Evolutionary conservation across 257 asterid species (phyloP), one percentile per base, ranked within the genome.

Genomic region (Plectranthus barbatus): DNA sequence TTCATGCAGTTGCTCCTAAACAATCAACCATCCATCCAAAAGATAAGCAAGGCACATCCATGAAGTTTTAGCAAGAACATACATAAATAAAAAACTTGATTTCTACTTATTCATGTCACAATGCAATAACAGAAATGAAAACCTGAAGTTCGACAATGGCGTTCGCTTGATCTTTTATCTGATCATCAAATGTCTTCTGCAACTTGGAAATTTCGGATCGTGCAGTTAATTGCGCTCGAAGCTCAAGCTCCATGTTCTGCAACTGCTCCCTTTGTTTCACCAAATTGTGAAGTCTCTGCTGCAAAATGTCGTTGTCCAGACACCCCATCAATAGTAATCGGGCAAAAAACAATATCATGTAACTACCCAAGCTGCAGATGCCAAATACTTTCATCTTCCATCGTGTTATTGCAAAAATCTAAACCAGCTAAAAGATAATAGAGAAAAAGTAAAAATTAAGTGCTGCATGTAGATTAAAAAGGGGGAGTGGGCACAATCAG

Each of bases 1-100:
- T 54, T 84, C 95, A 66, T 50, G 92, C 79, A 86, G 55, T 88
- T 86, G 92, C 69, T 86, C 96, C 95, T 88, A 72, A 45, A 82
- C 36, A 52, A 44, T 12, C 14, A 64, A 71, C 11, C 20, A 64
- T 29, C 48, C 37, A 20, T 74, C 64, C 58, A 42, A 80, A 62
- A 66, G 63, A 72, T 41, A 50, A 63, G 63, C 45, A 50, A 68
- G 33, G 46, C 24, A 65, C 46, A 56, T 46, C 9, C 49, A 36
- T 26, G 72, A 65, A 36, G 29, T 36, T 17, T 37, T 9, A 19
- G 42, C 49, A 58, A 41, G 39, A 12, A 55, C 40, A 52, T 13
- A 36, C 34, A 15, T 4, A 47, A 3, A 9, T 13, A 56, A 1
- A 42, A 45, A 31, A 2, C 29, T 19, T 20, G 56, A 1, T 26